A percentile compares a stretch with the other conserved stretches of the same genome.
These are phyloP conservation scores for Phytophthora idaei DNA, from an alignment of 352 stramenopile species.

Conservation along the genomic window DNA sequence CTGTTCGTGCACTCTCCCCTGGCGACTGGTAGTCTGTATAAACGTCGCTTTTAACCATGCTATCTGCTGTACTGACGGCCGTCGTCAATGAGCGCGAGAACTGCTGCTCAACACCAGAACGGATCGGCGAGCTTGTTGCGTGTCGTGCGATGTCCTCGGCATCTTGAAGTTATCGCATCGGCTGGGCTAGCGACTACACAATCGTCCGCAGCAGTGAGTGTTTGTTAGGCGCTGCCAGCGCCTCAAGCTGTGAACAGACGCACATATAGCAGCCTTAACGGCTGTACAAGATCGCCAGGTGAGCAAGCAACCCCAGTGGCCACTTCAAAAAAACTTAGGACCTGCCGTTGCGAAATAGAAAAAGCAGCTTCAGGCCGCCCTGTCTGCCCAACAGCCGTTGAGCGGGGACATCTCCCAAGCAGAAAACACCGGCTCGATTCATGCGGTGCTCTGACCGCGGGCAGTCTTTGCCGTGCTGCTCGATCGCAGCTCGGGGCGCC, in stretches of 20 bases:
- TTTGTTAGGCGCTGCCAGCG: not conserved
- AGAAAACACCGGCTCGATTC: conserved; percentile 18
- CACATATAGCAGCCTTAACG: conserved; percentile 10
- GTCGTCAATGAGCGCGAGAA: not conserved
- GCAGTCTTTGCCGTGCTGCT: not conserved
- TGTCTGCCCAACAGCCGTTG: conserved; percentile 13
- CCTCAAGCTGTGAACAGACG: conserved; percentile 11
- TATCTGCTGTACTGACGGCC: not conserved
- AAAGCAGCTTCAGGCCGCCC: conserved; percentile 1
- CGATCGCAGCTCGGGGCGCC: conserved; percentile 15
- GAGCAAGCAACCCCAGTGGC: conserved; percentile 28
- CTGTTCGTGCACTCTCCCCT: conserved; percentile 1
- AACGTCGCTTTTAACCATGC: conserved; percentile 1
- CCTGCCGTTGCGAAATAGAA: conserved; percentile 37
- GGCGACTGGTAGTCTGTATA: not conserved
- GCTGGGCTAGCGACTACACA: conserved; percentile 4
- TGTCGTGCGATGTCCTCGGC: conserved; percentile 17
- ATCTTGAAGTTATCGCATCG: conserved; percentile 18
- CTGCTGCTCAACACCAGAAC: conserved; percentile 17
- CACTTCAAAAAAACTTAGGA: conserved; percentile 19
- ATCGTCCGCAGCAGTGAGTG: not conserved
- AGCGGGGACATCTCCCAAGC: conserved; percentile 23
- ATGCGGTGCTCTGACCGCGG: conserved; percentile 1
- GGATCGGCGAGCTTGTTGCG: conserved; percentile 14
- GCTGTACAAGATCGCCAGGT: conserved; percentile 28